Conservation (phyloP, 306 rosid genomes). For the Trifolium subterraneum region DNA sequence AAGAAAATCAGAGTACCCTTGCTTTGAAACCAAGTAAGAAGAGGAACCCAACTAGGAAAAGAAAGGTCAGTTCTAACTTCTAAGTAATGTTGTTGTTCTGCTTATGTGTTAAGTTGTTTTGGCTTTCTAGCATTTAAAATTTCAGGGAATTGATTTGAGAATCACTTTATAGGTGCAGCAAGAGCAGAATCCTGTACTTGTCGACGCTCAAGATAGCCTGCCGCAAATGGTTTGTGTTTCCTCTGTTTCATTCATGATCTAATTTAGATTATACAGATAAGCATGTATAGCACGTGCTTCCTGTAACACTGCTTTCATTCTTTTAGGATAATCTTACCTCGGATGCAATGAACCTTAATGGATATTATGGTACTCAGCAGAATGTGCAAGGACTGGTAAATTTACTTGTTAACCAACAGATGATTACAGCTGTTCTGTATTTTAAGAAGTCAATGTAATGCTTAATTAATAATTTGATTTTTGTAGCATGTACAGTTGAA, state of each 20-base stretch:
- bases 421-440: conserved; percentile 26
- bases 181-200: conserved; percentile 66
- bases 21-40: conserved; percentile 66
- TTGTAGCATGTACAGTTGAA: conserved; percentile 74
- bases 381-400: conserved; percentile 91
- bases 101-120: conserved; percentile 20
- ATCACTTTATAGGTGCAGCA: conserved; percentile 61
- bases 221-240: conserved; percentile 74
- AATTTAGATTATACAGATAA: conserved; percentile 31
- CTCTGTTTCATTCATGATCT: conserved; percentile 35
- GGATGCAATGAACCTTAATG: conserved; percentile 68
- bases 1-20: conserved; percentile 66
- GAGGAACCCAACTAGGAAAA: conserved; percentile 70
- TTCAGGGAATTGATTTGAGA: conserved; percentile 32
- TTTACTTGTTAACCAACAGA: conserved; percentile 20
- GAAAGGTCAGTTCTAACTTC: conserved; percentile 67
- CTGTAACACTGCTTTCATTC: conserved; percentile 43
- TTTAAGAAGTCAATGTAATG: conserved; percentile 13
- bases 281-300: conserved; percentile 24
- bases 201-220: conserved; percentile 70
- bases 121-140: conserved; percentile 34
- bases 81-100: conserved; percentile 39
- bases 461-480: conserved; percentile 24
- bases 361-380: conserved; percentile 83
- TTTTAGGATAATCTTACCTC: conserved; percentile 76